Conservation (phyloP, 805 yeast genomes). For the Metschnikowia corniflorae region DNA sequence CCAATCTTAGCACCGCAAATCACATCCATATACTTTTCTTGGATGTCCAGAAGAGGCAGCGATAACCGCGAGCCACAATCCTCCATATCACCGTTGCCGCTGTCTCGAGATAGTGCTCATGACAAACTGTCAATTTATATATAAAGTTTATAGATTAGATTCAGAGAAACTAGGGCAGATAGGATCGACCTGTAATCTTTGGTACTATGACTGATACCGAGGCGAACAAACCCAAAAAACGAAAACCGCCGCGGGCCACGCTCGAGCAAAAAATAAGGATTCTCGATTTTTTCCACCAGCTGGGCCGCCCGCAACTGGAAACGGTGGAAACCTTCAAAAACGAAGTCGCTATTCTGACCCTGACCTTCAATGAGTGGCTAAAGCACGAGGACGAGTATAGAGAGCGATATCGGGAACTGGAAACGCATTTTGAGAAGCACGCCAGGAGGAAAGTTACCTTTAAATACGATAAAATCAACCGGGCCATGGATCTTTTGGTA, state of each 20-base stretch:
- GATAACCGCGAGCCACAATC: no score
- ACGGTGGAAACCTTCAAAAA: conserved; percentile 52
- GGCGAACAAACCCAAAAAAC: no score
- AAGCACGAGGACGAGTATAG: conserved; percentile 50
- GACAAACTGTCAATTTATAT: no score
- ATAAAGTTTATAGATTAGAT: no score
- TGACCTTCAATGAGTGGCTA: conserved; percentile 60
- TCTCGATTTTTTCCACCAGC: conserved; percentile 46
- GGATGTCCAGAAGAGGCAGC: no score
- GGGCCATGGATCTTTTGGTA: conserved; percentile 56
- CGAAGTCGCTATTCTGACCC: conserved; percentile 53
- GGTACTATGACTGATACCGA: no score
- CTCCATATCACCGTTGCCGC: no score
- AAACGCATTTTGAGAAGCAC: conserved; percentile 26
- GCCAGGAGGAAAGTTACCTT: conserved; percentile 39
- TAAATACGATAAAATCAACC: conserved; percentile 56
- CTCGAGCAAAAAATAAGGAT: conserved; percentile 57
- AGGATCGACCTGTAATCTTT: no score
- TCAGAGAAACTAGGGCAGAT: no score
- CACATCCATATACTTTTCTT: no score
- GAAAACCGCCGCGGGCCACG: conserved; percentile 47
- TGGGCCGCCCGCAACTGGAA: conserved; percentile 53
- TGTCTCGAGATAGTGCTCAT: no score
- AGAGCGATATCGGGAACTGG: conserved; percentile 38
- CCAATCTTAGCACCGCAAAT: no score